Evolutionary conservation across 805 yeast genomes (phyloP), one percentile per base, ranked within the genome.

Genomic region (Komagataella mondaviorum): DNA sequence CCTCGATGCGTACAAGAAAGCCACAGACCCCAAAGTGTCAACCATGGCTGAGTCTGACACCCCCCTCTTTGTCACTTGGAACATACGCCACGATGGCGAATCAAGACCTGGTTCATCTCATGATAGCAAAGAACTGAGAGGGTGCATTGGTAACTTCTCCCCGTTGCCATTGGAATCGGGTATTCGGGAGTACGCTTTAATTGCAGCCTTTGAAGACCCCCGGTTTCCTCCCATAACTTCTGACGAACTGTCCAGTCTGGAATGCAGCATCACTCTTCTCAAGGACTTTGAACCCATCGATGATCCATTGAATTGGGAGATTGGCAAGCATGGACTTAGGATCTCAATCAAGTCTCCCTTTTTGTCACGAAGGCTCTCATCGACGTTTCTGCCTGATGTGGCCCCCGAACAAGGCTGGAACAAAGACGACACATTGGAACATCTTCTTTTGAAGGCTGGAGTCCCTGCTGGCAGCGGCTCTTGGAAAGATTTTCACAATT

Each of bases 61-160:
- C 6, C 93, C 98, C 0, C 66, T 91, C 23, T 93, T 93, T 67
- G 85, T 91, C 36, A 93, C 98, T 0, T 93, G 96, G 96, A 82
- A 80, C 57, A 73, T 75, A 52, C 20, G 20, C 20, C 23, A 17
- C 20, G n/a, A 20, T 20, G 20, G 10, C 10, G 10, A 17, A 20
- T 10, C 23, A 44, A 18, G n/a, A 7, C n/a, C 6, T 8, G 16
- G 6, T n/a, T 57, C 59, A 17, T 52, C 55, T 3, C 46, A 55
- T 57, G 61, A 54, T 7, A 60, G 64, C 1, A 61, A 65, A 23
- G 66, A 69, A 12, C 69, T 91, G 48, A 71, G 98, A 46, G 99
- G 99, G 0, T 91, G 99, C 61, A 93, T 91, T 51, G 99, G 99
- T 1, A 90, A 96, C 0, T 93, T 93, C 63, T 69, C 72, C 17